Base-by-base conservation (phyloP, 164 flowering plant species). In the Stephania yunnanensis region DNA sequence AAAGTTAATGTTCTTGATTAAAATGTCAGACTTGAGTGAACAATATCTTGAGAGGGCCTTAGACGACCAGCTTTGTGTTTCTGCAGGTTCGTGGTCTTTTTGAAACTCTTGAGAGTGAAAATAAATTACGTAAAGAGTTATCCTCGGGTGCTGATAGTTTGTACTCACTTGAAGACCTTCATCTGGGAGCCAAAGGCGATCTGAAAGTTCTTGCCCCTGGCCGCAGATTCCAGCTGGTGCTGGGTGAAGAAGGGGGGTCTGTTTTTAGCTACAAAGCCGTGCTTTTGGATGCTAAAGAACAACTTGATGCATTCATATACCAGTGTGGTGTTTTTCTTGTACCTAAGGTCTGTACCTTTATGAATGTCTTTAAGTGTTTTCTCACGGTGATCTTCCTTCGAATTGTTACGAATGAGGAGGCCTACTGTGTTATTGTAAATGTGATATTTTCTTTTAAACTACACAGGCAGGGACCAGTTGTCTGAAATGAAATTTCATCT, bases 261-360 rank as follows among this genome's bases (percentile, higher is more conserved):
- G 73, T 55, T 45, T 93, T 85, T 81, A 82, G 85, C 71, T 93
- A 92, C 78, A 90, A 81, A 81, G 95, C 93, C 64, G 85, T 93
- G 22, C 85, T 95, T 78, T 90, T 93, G 82, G 99, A 95, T 86
- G 88, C 97, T 44, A 82, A 46, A 48, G 73, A 86, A 65, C 75
- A 77, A 13, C 79, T 86, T 82, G 88, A 77, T 25, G 81, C 88
- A 67, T 93, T 88, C 55, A 20, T 65, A 29, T 91, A 86, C 80
- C 84, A 86, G 31, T 95, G 88, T 87, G 99, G 88, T 15, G 92
- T 92, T 78, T 91, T 95, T 79, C 85, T 95, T 76, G 99, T 95
- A 71, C 94, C 95, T 52, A 81, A 87, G 91, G 98, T 92, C 55
- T 48, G 85, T 73, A 71, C 69, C 17, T 55, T 10, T 69, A 53